Percentiles rank a stretch among this genome's conserved stretches.
These are phyloP conservation scores for Rhinocladiella similis DNA, from an alignment of 2,329 filamentous ascomycete genomes.

Conservation along the genomic window DNA sequence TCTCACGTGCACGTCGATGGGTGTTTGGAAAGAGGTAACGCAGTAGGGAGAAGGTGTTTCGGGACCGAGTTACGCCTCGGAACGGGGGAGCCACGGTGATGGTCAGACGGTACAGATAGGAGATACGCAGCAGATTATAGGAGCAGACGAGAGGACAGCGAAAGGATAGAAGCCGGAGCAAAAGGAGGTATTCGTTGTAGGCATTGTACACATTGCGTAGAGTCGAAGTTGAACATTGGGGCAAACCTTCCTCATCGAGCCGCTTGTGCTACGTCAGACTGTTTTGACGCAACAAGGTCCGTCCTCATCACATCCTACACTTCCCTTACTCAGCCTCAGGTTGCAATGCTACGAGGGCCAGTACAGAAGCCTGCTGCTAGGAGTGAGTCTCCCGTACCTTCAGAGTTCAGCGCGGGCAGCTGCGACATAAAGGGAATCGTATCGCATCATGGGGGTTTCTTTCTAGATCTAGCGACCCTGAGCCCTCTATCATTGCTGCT, in stretches of 20 bases:
- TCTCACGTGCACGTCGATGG: slow-evolving; percentile 64
- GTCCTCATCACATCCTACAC: too few relatives aligned
- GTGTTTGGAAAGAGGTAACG: slow-evolving; percentile 69
- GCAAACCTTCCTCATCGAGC: not conserved
- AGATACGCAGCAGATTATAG: slow-evolving; percentile 14
- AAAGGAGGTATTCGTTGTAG: not conserved
- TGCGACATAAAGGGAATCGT: too few relatives aligned
- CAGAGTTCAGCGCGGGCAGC: too few relatives aligned
- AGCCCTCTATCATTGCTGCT: too few relatives aligned
- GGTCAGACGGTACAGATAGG: not conserved
- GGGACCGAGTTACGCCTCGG: slow-evolving; percentile 17
- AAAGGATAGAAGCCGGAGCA: not conserved
- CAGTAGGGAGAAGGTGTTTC: slow-evolving; percentile 47
- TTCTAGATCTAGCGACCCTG: too few relatives aligned
- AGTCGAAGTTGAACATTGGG: not conserved
- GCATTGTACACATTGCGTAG: not conserved
- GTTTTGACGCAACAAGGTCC: too few relatives aligned
- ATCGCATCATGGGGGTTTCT: too few relatives aligned
- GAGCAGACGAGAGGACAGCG: slow-evolving; percentile 13
- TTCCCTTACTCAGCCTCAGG: too few relatives aligned
- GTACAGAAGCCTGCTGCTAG: too few relatives aligned
- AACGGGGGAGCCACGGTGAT: slow-evolving; percentile 20
- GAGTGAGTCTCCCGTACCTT: too few relatives aligned
- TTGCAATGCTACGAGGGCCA: too few relatives aligned
- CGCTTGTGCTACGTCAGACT: not conserved